These are phyloP conservation scores for Pseudozyma hubeiensis DNA, from an alignment of 1,284 basidiomycete species.

Conservation along the genomic window DNA sequence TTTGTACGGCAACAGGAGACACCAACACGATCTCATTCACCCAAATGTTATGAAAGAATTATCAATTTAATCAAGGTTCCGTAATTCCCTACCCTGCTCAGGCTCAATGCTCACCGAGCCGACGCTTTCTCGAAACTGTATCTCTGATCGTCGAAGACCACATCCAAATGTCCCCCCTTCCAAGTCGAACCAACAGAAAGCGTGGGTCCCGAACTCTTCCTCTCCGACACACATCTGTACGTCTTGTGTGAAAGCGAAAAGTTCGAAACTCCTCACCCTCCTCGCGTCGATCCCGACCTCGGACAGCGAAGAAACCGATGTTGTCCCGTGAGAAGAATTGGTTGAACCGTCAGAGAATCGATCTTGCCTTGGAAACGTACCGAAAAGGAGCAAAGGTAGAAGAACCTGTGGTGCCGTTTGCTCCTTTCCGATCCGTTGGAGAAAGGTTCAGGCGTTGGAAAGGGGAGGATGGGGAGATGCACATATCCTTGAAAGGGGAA, in stretches of 20 bases:
- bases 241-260: not conserved
- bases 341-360: not conserved
- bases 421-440: not conserved
- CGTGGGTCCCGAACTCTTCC: not conserved
- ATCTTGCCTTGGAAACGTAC: not conserved
- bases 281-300: too few species aligned
- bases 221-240: not conserved
- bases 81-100: too few species aligned
- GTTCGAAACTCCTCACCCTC: too few species aligned
- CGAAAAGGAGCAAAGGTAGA: not conserved
- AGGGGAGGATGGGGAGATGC: too few species aligned
- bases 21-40: too few species aligned
- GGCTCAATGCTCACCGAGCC: too few species aligned
- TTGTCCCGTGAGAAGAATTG: not conserved
- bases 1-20: too few species aligned
- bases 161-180: not conserved
- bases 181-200: not conserved
- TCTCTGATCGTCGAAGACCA: conserved; percentile 2
- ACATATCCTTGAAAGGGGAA: too few species aligned
- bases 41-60: too few species aligned
- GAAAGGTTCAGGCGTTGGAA: too few species aligned
- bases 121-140: not conserved
- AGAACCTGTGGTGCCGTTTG: not conserved
- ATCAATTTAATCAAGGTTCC: too few species aligned
- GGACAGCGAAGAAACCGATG: too few species aligned